These are phyloP conservation scores for Aeschynomene evenia DNA, from an alignment of 306 rosid species.

Conservation along the genomic window DNA sequence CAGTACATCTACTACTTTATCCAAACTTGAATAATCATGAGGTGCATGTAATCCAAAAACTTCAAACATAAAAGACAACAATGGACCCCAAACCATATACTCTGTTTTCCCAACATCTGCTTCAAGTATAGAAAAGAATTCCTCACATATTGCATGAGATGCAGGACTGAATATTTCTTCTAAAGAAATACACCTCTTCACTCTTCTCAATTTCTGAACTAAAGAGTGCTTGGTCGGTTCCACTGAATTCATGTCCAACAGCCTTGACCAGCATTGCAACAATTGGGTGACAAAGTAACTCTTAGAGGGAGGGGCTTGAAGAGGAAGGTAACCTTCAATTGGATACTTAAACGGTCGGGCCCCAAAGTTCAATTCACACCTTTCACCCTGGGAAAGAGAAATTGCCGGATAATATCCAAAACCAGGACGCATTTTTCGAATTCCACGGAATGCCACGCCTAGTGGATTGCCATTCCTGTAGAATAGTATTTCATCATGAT, in stretches of 20 bases:
- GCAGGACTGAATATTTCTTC: conserved; percentile 74
- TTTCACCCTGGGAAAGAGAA: conserved; percentile 94
- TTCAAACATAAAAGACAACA: conserved; percentile 78
- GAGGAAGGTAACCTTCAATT: conserved; percentile 77
- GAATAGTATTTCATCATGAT: conserved; percentile 72
- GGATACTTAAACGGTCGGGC: conserved; percentile 83
- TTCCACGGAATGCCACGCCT: conserved; percentile 85
- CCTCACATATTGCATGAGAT: conserved; percentile 70
- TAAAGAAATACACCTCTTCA: conserved; percentile 72
- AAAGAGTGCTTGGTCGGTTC: conserved; percentile 64
- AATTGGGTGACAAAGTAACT: conserved; percentile 50
- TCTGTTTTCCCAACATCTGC: conserved; percentile 54
- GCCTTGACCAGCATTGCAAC: conserved; percentile 80
- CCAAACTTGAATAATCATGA: conserved; percentile 78
- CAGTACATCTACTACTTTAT: conserved; percentile 70
- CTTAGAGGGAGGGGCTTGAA: conserved; percentile 66
- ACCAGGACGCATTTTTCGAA: conserved; percentile 78
- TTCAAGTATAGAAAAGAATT: conserved; percentile 64
- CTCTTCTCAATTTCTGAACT: conserved; percentile 72
- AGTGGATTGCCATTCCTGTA: conserved; percentile 84
- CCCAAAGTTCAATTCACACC: conserved; percentile 90
- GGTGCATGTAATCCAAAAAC: conserved; percentile 67
- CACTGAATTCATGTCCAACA: conserved; percentile 65
- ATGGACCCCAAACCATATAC: conserved; percentile 83
- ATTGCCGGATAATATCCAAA: conserved; percentile 90